Evolutionary conservation across 805 yeast genomes (phyloP).

Genomic region (Candida hungchunana): DNA sequence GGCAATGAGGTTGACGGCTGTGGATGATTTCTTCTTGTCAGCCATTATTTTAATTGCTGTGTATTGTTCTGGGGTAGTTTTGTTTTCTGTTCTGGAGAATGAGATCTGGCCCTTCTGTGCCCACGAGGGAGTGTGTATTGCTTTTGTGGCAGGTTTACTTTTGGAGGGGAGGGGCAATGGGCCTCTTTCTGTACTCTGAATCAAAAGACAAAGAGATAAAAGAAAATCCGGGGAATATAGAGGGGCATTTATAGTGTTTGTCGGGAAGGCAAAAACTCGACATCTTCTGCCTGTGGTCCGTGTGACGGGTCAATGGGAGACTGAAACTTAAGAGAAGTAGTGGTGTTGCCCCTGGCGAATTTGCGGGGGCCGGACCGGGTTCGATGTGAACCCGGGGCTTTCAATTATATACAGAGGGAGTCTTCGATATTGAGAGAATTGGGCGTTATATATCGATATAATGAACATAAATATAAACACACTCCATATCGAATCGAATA

Average conservation of each 20-base stretch:
- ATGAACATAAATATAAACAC: too few relatives aligned
- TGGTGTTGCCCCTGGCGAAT: constrained; percentile 9
- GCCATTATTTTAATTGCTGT: constrained; percentile 22
- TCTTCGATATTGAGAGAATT: too few relatives aligned
- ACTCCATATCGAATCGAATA: too few relatives aligned
- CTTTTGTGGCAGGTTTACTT: too few relatives aligned
- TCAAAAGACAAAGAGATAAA: too few relatives aligned
- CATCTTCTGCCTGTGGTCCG: background rate
- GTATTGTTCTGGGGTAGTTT: background rate
- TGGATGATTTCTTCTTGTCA: constrained; percentile 33
- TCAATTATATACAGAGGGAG: too few relatives aligned
- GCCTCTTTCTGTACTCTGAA: too few relatives aligned
- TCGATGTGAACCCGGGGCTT: background rate
- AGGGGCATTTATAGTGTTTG: background rate
- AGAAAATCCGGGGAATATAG: constrained; percentile 1
- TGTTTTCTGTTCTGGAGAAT: background rate
- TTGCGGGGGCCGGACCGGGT: constrained; percentile 5
- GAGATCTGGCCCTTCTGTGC: too few relatives aligned
- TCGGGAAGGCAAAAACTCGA: too few relatives aligned
- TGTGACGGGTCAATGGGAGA: constrained; percentile 12
- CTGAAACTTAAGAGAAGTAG: background rate
- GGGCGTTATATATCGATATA: too few relatives aligned
- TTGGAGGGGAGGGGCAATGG: too few relatives aligned
- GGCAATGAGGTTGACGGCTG: constrained; percentile 70
- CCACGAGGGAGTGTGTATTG: too few relatives aligned